Percentiles rank a stretch among this genome's conserved stretches.
phyloP scores from a whole-genome alignment of 768 basidiomycete genomes.

The Russula compacta region DNA sequence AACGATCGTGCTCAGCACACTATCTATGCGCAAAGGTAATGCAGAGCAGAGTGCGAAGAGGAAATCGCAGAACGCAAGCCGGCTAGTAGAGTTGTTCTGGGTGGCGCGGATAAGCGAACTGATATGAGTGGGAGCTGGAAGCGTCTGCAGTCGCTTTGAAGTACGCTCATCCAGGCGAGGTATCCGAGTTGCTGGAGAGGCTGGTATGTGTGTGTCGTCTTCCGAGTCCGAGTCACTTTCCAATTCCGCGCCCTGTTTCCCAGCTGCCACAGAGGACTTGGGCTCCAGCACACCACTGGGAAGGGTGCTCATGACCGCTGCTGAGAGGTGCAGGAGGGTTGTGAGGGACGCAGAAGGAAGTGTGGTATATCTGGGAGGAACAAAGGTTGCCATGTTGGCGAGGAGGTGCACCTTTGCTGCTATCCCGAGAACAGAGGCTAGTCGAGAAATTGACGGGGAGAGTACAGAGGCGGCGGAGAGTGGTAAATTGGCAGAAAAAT shows the following conservation, averaged over 20 bases:
- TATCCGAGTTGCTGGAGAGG: conserved; percentile 25
- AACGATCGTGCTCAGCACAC: conserved; percentile 46
- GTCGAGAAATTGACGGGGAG: conserved; percentile 21
- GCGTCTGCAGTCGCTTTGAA: conserved; percentile 48
- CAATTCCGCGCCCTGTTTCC: conserved; percentile 3
- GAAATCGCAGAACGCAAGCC: conserved; percentile 45
- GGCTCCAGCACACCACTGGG: conserved; percentile 48
- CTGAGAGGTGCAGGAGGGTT: conserved; percentile 46
- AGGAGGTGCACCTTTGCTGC: conserved; percentile 49
- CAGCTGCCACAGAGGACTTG: conserved; percentile 17
- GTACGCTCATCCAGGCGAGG: conserved; percentile 51
- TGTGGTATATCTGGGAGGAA: conserved; percentile 47
- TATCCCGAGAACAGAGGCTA: conserved; percentile 13
- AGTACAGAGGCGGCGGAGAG: conserved; percentile 33
- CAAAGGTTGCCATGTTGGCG: conserved; percentile 63
- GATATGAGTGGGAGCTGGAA: conserved; percentile 47
- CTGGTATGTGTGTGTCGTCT: conserved; percentile 29
- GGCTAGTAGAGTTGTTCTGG: conserved; percentile 32
- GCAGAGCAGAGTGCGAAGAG: conserved; percentile 47
- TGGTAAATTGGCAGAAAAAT: conserved; percentile 59
- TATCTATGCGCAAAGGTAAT: conserved; percentile 52
- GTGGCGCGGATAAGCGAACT: conserved; percentile 41
- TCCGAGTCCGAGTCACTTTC: conserved; percentile 27
- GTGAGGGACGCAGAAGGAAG: conserved; percentile 38
- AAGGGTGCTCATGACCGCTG: conserved; percentile 41